Percentiles rank a stretch among this genome's conserved stretches.
phyloP scores from a whole-genome alignment of 1,139 yeast genomes.

The Zygoascus hellenicus region DNA sequence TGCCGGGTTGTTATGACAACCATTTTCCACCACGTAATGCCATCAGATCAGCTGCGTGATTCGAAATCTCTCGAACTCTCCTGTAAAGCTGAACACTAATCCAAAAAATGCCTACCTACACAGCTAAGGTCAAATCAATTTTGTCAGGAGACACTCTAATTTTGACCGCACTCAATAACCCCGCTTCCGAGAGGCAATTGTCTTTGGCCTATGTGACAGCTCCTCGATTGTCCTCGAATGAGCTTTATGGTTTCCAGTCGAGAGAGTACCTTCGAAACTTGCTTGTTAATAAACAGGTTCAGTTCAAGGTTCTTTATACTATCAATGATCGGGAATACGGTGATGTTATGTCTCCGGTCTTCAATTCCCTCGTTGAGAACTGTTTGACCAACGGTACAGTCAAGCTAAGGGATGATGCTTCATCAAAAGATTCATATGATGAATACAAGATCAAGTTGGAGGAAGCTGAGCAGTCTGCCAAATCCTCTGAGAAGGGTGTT shows the following conservation, averaged over 20 bases:
- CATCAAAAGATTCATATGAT: conserved; percentile 32
- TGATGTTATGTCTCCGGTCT: conserved; percentile 60
- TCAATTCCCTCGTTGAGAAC: conserved; percentile 53
- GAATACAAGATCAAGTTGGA: conserved; percentile 36
- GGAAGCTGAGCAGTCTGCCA: conserved; percentile 48
- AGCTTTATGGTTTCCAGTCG: conserved; percentile 47
- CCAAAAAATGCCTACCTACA: conserved; percentile 9
- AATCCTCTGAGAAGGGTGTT: conserved; percentile 44
- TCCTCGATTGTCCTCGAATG: conserved; percentile 39
- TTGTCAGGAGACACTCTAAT: conserved; percentile 71
- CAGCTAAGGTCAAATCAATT: conserved; percentile 53
- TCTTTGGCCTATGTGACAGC: conserved; percentile 62
- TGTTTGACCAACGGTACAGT: conserved; percentile 56
- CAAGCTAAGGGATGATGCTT: conserved; percentile 53
- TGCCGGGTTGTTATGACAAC: too few species aligned
- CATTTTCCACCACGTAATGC: too few species aligned
- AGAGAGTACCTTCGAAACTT: conserved; percentile 60
- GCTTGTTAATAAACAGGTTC: conserved; percentile 62
- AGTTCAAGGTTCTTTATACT: conserved; percentile 53
- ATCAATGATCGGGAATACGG: conserved; percentile 63
- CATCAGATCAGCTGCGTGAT: too few species aligned
- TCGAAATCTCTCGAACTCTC: not conserved
- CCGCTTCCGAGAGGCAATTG: conserved; percentile 52
- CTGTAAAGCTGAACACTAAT: not conserved
- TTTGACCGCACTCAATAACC: conserved; percentile 44